A percentile compares a stretch with the other conserved stretches of the same genome.
These are phyloP conservation scores for Hericium rajendrae DNA, from an alignment of 768 basidiomycete species.

Conservation along the genomic window DNA sequence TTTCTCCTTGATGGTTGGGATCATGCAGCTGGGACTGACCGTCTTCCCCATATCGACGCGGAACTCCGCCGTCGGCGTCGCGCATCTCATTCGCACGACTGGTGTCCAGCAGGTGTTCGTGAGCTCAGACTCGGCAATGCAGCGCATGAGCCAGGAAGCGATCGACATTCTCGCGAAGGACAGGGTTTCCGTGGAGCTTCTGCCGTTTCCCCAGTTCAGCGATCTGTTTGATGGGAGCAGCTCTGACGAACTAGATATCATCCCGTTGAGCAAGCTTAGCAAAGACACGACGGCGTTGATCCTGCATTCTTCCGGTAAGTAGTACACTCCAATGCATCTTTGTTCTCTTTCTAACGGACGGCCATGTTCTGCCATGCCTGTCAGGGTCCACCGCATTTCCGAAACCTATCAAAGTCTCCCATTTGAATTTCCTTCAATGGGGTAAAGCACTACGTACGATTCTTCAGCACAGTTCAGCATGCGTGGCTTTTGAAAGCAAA, in stretches of 20 bases:
- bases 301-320: background rate
- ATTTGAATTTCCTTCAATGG: too few species aligned
- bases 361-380: too few species aligned
- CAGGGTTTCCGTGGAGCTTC: too few species aligned
- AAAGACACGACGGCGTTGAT: background rate
- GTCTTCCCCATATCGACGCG: slow-evolving; percentile 1
- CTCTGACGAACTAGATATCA: background rate
- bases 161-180: background rate
- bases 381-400: background rate
- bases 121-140: background rate
- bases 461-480: too few species aligned
- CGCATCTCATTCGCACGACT: background rate
- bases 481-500: too few species aligned
- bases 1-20: slow-evolving; percentile 18
- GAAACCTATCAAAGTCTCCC: background rate
- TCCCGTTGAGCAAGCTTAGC: background rate
- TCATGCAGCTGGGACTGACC: background rate
- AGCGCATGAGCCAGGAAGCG: background rate
- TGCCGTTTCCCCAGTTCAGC: too few species aligned
- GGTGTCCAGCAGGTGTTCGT: background rate
- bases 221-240: background rate
- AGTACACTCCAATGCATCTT: background rate
- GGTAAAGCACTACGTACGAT: background rate
- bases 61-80: slow-evolving; percentile 1
- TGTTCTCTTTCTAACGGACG: background rate